These are phyloP conservation scores for Apiotrichum porosum DNA, from an alignment of 1,284 basidiomycete species.

Conservation along the genomic window DNA sequence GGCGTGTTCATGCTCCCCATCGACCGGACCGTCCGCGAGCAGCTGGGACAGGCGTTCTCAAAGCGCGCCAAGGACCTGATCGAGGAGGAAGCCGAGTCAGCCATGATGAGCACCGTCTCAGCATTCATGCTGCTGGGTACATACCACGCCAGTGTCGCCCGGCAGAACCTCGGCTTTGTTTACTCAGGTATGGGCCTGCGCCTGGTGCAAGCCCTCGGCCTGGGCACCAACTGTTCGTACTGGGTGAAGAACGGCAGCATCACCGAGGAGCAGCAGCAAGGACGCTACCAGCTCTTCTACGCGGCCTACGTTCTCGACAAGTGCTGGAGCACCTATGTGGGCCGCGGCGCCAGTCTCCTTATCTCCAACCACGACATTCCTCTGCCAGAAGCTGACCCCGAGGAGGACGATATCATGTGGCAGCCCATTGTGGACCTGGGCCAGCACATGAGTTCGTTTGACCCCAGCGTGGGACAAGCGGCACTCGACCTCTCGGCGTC, in stretches of 20 bases:
- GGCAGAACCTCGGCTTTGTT: conserved; percentile 26
- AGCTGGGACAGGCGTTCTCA: conserved; percentile 18
- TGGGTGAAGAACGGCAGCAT: conserved; percentile 31
- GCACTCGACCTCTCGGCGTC: conserved; percentile 8
- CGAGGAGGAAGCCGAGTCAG: conserved; percentile 31
- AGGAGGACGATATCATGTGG: conserved; percentile 19
- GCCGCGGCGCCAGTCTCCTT: conserved; percentile 17
- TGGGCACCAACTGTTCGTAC: conserved; percentile 29
- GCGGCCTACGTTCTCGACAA: conserved; percentile 27
- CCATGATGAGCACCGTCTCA: conserved; percentile 33
- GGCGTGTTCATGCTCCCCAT: conserved; percentile 15
- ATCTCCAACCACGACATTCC: conserved; percentile 22
- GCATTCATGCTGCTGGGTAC: conserved; percentile 32
- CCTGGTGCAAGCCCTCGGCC: conserved; percentile 23
- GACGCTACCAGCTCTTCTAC: conserved; percentile 29
- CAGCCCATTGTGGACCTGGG: conserved; percentile 12
- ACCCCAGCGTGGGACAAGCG: conserved; percentile 5
- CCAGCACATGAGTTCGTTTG: conserved; percentile 3
- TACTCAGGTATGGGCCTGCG: conserved; percentile 22
- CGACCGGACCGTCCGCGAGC: conserved; percentile 4
- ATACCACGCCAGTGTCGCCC: conserved; percentile 22
- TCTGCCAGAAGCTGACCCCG: conserved; percentile 8
- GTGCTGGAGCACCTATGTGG: conserved; percentile 33
- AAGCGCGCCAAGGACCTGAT: conserved; percentile 23
- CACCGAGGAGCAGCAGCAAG: conserved; percentile 19